Base-by-base conservation (phyloP, 768 basidiomycete genomes). In the Serendipita vermifera region DNA sequence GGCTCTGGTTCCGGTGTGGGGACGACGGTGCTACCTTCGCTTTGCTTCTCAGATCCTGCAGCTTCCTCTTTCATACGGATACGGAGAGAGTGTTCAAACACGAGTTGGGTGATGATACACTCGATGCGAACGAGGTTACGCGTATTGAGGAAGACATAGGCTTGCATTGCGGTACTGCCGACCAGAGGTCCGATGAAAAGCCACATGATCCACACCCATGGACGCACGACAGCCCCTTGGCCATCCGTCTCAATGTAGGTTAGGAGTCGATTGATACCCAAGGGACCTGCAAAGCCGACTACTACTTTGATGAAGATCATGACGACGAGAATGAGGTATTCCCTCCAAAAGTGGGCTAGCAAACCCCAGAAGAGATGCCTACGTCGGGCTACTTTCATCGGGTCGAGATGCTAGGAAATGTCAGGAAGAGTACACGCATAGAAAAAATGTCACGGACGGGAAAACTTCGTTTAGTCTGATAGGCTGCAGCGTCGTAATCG, bases 41-140 rank as follows among this genome's bases (percentile, higher is more conserved):
- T 64, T 5, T 61, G 60, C 38, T 31, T 57, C 29, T 24, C 38
- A 14, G 24, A 29, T 2, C 41, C 58, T 1, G 58, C 33, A 1
- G 58, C 53, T 36, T 76, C 77, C 17, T 79, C 73, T 55, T 76
- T 78, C 68, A 82, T 71, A 31, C 83, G 75, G 38, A 86, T 78
- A 29, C 81, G 75, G 4, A 89, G 72, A 15, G 89, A 85, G 62
- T 90, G 87, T 38, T 87, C 86, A 69, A 92, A 93, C 64, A 92
- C 81, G 5, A 91, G 70, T 61, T 77, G 76, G 26, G 76, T 77
- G 60, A 78, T 59, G 59, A 83, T 67, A 31, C 69, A 73, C 62
- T 84, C 79, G 3, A 68, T 61, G 3, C 75, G 77, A 11, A 79
- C 75, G 22, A 76, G 61, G 6, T 69, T 66, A 3, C 77, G 68